Percentiles rank a stretch among this genome's conserved stretches.
Conservation (phyloP, 148 eudicot species). For the Silene conica region DNA sequence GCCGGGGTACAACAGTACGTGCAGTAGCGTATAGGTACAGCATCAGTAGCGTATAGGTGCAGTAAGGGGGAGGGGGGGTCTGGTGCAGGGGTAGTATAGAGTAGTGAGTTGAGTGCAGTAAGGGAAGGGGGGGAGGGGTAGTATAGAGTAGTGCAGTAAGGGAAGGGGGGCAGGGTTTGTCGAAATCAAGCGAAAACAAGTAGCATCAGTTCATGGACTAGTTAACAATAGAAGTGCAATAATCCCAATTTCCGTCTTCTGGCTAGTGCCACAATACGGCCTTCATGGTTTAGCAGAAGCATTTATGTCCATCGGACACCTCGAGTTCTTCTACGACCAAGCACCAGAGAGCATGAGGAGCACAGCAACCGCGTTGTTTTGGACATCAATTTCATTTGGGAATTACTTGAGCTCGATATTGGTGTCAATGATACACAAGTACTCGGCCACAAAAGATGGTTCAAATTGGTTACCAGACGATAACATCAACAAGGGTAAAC, state of each 20-base stretch:
- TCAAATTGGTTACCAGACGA: constrained; percentile 76
- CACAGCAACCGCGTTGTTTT: constrained; percentile 69
- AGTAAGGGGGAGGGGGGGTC: no score
- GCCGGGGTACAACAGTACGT: no score
- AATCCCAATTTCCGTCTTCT: constrained; percentile 54
- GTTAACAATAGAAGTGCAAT: constrained; percentile 24
- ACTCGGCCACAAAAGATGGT: constrained; percentile 35
- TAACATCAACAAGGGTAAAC: constrained; percentile 58
- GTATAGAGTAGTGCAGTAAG: no score
- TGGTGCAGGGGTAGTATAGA: no score
- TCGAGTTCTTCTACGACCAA: constrained; percentile 86
- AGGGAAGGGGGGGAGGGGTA: no score
- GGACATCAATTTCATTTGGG: constrained; percentile 58
- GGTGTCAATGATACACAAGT: constrained; percentile 51
- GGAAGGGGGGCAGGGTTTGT: constrained; percentile 80
- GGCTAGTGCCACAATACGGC: constrained; percentile 72
- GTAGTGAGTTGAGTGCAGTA: no score
- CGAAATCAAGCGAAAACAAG: constrained; percentile 53
- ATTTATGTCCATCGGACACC: constrained; percentile 81
- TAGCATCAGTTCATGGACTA: constrained; percentile 25
- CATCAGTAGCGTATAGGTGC: no score
- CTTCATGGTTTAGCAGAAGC: constrained; percentile 88
- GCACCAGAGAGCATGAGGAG: constrained; percentile 94
- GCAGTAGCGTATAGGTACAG: no score
- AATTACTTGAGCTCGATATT: constrained; percentile 58